These are phyloP conservation scores for Lindgomyces ingoldianus DNA, from an alignment of 495 filamentous ascomycete genomes.

Conservation along the genomic window DNA sequence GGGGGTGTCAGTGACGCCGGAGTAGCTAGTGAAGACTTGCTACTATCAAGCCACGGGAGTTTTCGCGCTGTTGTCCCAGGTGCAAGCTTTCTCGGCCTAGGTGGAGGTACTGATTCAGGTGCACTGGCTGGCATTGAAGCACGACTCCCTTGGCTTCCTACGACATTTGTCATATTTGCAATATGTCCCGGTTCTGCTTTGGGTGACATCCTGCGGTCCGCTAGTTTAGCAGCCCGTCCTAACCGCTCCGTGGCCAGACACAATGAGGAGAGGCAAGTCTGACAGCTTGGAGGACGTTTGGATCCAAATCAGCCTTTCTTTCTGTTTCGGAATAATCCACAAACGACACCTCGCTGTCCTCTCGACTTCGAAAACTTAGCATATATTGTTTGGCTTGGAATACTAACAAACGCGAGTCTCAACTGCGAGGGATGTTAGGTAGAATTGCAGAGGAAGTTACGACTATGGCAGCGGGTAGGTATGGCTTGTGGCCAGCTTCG, in stretches of 20 bases:
- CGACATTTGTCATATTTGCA: neutral
- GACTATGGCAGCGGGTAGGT: neutral
- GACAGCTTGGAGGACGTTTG: neutral
- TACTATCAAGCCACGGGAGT: conserved; percentile 35
- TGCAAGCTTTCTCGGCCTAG: neutral
- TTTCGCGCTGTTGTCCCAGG: conserved; percentile 11
- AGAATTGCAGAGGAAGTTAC: no score
- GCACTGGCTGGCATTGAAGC: neutral
- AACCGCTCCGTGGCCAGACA: no score
- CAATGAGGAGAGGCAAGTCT: neutral
- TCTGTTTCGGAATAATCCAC: neutral
- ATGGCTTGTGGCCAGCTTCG: conserved; percentile 1
- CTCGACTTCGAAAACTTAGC: no score
- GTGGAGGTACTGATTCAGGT: neutral
- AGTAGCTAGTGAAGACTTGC: conserved; percentile 3
- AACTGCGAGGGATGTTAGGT: no score
- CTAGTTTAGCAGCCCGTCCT: neutral
- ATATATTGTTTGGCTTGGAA: no score
- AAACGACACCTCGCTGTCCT: neutral
- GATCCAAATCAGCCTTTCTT: no score
- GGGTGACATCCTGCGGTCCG: neutral
- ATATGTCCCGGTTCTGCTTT: neutral
- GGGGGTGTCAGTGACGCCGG: neutral
- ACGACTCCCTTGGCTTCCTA: neutral
- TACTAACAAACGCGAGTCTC: no score